A percentile compares a stretch with the other conserved stretches of the same genome.
phyloP scores from a whole-genome alignment of 73 alveolate species.

The Tetrahymena borealis region DNA sequence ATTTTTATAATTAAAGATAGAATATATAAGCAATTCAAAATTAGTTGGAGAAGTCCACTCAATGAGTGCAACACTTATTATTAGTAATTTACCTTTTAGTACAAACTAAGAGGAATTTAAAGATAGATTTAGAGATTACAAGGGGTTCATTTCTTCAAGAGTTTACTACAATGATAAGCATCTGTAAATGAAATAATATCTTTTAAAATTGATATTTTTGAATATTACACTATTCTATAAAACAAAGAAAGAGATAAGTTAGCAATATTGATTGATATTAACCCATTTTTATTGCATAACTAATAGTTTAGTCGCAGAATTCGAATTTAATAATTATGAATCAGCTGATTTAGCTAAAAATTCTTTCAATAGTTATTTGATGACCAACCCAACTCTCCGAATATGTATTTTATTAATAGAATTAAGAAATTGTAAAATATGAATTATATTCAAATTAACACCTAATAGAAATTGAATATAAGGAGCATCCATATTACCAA shows the following conservation, averaged over 20 bases:
- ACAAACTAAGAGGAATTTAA: neutral
- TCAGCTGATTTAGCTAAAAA: neutral
- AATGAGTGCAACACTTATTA: neutral
- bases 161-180: neutral
- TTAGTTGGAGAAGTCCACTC: no score
- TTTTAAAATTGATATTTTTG: neutral
- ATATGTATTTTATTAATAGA: neutral
- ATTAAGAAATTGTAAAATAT: no score
- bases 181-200: neutral
- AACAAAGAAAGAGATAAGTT: no score
- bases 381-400: neutral
- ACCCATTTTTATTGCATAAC: neutral
- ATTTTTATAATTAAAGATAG: no score
- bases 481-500: neutral
- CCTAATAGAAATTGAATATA: neutral
- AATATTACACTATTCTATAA: no score
- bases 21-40: no score
- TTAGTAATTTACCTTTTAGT: neutral
- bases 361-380: neutral
- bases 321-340: neutral
- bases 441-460: no score
- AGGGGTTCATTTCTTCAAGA: neutral
- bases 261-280: no score
- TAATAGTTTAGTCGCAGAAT: neutral
- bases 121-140: neutral